Evolutionary conservation across 306 rosid species (phyloP), one percentile per base, ranked within the genome.

Genomic region (Acacia melanoxylon): DNA sequence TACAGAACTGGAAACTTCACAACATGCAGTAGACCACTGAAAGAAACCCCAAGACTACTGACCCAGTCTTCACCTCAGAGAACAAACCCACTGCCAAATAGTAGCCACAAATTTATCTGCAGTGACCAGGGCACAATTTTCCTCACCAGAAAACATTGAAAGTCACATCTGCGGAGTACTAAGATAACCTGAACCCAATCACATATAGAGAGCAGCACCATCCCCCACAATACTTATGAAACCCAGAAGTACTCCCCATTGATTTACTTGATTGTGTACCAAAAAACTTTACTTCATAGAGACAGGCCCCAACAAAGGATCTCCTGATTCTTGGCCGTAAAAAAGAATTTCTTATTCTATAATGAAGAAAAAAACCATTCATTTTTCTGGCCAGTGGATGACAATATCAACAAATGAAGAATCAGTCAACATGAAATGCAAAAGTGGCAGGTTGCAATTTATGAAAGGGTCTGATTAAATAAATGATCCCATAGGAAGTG

Each of bases 371-470:
- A 37, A 56, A 62, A 63, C 84, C 74, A 52, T 74, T 68, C 80
- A 82, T 81, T 80, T 74, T 72, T 72, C 74, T 59, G 76, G 84
- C 83, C 75, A 80, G 84, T 74, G 61, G 54, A 66, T 52, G 86
- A 71, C 73, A 72, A 78, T 77, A 70, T 59, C 52, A 76, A 79
- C 71, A 74, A 81, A 52, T 59, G 68, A 72, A 44, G 82, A 68
- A 74, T 69, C 80, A 82, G 73, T 76, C 81, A 73, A 72, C 81
- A 49, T 61, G 77, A 76, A 68, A 48, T 74, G 79, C 58, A 75
- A 46, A 83, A 63, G 78, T 81, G 73, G 75, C 35, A 68, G 17
- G 68, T 56, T 72, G 78, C 86, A 83, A 22, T 29, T 67, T 49
- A 15, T 15, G 66, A 76, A 74, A 58, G 66, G 2, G 51, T 16